These are phyloP conservation scores for Megacollybia marginata DNA, from an alignment of 768 basidiomycete species.

Conservation along the genomic window DNA sequence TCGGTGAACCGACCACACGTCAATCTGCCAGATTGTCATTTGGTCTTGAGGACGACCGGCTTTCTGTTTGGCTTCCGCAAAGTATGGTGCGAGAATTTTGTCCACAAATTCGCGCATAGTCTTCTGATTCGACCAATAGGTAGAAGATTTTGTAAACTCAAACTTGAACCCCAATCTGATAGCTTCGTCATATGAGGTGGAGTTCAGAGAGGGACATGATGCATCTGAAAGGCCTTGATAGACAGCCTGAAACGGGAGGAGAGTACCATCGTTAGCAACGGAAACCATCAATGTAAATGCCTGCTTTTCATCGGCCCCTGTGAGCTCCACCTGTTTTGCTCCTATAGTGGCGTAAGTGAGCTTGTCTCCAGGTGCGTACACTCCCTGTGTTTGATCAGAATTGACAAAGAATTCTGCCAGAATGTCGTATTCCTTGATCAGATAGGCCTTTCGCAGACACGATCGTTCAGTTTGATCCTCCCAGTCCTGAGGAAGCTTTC, in stretches of 20 bases:
- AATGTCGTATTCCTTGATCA: conserved; percentile 6
- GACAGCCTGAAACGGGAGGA: too few relatives aligned
- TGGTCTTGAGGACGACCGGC: too few relatives aligned
- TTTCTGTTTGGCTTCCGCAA: too few relatives aligned
- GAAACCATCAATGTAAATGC: conserved; percentile 21
- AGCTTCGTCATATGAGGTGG: neutral
- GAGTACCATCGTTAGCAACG: conserved; percentile 12
- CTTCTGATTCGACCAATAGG: too few relatives aligned
- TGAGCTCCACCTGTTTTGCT: conserved; percentile 16
- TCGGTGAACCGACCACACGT: too few relatives aligned
- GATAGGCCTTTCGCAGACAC: conserved; percentile 2
- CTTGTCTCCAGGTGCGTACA: neutral
- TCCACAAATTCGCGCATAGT: too few relatives aligned
- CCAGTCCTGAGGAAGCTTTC: conserved; percentile 15
- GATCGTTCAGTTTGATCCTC: conserved; percentile 3
- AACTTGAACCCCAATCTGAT: neutral
- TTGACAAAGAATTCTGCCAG: conserved; percentile 9
- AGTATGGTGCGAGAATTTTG: too few relatives aligned
- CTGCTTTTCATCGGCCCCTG: conserved; percentile 20
- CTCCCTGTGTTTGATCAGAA: conserved; percentile 17
- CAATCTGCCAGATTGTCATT: too few relatives aligned
- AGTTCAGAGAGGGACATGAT: neutral
- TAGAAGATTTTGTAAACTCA: too few relatives aligned
- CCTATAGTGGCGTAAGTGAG: conserved; percentile 12
- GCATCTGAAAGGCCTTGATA: neutral